Evolutionary conservation across 768 basidiomycete species (phyloP).

Genomic region (Auriculariales sp.): DNA sequence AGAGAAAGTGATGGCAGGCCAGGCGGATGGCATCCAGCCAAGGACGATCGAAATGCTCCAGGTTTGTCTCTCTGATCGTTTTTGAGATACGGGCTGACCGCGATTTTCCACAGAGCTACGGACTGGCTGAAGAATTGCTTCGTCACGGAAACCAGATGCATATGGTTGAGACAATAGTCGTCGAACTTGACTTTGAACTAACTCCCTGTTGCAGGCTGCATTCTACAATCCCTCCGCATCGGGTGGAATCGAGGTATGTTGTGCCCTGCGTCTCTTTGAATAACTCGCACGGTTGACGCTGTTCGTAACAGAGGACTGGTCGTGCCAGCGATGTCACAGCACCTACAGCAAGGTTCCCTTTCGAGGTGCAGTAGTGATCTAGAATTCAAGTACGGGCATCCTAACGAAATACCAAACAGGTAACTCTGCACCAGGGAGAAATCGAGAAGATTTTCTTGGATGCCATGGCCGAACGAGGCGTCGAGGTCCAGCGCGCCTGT

Average conservation of each 20-base stretch:
- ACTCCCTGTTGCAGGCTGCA: conserved; percentile 26
- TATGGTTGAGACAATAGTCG: conserved; percentile 34
- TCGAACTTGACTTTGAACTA: not conserved
- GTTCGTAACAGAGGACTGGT: conserved; percentile 35
- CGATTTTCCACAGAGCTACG: conserved; percentile 44
- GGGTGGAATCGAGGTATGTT: conserved; percentile 58
- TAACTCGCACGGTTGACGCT: not conserved
- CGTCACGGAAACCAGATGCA: conserved; percentile 56
- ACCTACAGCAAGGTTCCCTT: conserved; percentile 52
- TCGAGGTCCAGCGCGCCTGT: conserved; percentile 14
- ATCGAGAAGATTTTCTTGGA: conserved; percentile 9
- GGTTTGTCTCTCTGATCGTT: conserved; percentile 15
- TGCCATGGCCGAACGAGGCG: conserved; percentile 5
- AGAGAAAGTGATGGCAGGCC: conserved; percentile 30
- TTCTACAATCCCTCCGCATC: conserved; percentile 54
- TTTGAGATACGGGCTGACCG: not conserved
- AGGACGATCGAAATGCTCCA: conserved; percentile 40
- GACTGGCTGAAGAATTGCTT: conserved; percentile 49
- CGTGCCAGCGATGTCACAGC: conserved; percentile 49
- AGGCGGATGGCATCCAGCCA: conserved; percentile 42
- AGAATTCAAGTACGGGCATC: not conserved
- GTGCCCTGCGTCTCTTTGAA: not conserved
- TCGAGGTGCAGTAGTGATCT: conserved; percentile 31
- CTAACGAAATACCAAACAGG: conserved; percentile 3
- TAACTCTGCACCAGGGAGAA: conserved; percentile 25